phyloP scores from a whole-genome alignment of 2,329 filamentous ascomycete genomes.

The Colletotrichum sp. region DNA sequence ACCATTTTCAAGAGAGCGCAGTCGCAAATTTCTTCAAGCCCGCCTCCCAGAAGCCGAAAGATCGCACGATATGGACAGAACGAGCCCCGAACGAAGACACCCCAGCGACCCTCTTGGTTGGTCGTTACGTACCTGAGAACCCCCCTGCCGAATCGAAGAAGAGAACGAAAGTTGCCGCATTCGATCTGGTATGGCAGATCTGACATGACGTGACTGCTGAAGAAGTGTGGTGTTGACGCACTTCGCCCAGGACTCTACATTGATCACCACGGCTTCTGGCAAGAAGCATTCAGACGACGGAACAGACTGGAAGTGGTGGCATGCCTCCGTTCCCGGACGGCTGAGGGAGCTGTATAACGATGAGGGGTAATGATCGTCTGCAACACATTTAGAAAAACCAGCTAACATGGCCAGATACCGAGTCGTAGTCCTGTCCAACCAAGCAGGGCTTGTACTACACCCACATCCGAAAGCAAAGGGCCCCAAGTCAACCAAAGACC shows the following conservation, averaged over 20 bases:
- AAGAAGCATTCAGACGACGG: conserved; percentile 76
- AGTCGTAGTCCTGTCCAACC: conserved; percentile 85
- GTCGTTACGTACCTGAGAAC: conserved; percentile 64
- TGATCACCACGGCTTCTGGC: conserved; percentile 81
- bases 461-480: conserved; percentile 69
- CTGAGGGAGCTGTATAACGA: conserved; percentile 69
- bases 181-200: conserved; percentile 61
- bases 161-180: conserved; percentile 70
- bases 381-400: neutral
- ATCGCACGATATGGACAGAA: conserved; percentile 75
- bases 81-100: conserved; percentile 55
- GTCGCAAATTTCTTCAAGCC: conserved; percentile 90
- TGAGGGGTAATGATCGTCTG: conserved; percentile 61
- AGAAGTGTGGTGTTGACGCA: neutral
- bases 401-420: conserved; percentile 61
- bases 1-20: conserved; percentile 57
- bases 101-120: conserved; percentile 71
- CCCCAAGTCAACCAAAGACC: conserved; percentile 65
- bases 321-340: conserved; percentile 69
- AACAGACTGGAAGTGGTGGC: conserved; percentile 95
- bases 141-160: conserved; percentile 33
- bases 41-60: conserved; percentile 80
- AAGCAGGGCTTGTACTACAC: conserved; percentile 80
- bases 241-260: conserved; percentile 75
- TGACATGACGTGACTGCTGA: neutral